A percentile compares a stretch with the other conserved stretches of the same genome.
Evolutionary conservation across 495 filamentous ascomycete species (phyloP).

Genomic region (Podospora tetraspora): DNA sequence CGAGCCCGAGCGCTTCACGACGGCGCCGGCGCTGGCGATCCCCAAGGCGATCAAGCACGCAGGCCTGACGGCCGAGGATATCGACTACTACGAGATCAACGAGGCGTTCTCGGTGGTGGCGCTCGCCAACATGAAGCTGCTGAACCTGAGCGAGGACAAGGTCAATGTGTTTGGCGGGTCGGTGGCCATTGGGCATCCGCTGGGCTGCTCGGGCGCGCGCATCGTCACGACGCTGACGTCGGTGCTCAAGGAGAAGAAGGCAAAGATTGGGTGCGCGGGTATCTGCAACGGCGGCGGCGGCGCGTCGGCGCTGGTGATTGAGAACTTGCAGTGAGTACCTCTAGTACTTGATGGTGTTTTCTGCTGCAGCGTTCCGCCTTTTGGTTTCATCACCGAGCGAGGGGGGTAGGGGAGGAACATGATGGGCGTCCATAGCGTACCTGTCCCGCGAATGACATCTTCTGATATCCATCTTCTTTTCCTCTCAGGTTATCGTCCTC

Average conservation of each 20-base stretch:
- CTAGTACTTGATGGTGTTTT: background rate
- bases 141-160: conserved; percentile 71
- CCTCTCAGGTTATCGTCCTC: conserved; percentile 18
- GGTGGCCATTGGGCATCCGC: conserved; percentile 90
- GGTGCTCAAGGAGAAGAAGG: conserved; percentile 82
- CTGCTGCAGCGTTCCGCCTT: background rate
- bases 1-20: conserved; percentile 89
- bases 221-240: conserved; percentile 88
- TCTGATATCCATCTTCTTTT: conserved; percentile 19
- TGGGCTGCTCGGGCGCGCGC: conserved; percentile 88
- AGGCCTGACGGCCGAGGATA: conserved; percentile 60
- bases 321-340: conserved; percentile 53
- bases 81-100: conserved; percentile 98
- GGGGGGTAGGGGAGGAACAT: background rate
- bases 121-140: conserved; percentile 88
- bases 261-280: conserved; percentile 86
- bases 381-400: background rate
- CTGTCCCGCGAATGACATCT: background rate
- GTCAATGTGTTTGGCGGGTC: conserved; percentile 95
- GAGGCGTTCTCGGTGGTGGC: conserved; percentile 98
- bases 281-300: conserved; percentile 99
- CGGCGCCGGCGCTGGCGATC: conserved; percentile 87
- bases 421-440: background rate
- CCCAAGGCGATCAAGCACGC: conserved; percentile 96
- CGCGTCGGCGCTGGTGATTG: conserved; percentile 84